Base-by-base conservation (phyloP, 305 asterid species). In the Euphrasia arctica region DNA sequence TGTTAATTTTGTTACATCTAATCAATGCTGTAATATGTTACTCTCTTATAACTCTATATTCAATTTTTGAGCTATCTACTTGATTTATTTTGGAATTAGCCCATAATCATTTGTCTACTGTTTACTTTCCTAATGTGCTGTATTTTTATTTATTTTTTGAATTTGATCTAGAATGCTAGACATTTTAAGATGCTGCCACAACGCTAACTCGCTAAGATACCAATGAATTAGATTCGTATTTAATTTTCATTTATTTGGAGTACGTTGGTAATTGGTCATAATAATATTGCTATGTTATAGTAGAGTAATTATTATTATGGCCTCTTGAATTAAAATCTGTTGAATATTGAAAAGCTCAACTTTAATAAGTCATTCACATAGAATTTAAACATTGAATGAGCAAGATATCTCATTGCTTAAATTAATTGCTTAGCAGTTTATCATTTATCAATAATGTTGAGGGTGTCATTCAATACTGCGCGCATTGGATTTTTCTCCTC, bases 401-500 rank as follows among this genome's bases (percentile, higher is more conserved):
- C 59, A 41, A 2, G 5, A 9, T 58, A 54, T 61, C 49, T 59
- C 41, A 10, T 32, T 32, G 9, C 22, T 18, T 43, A 9, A 43
- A 43, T 43, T 9, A 43, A 9, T 43, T 43, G 10, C 49, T n/a
- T 8, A 43, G 49, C 13, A 51, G 41, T 22, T 34, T 12, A 60
- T 36, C 22, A 14, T 22, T 6, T 10, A n/a, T 41, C 27, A 12
- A 34, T 59, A 47, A 29, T 63, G 64, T 62, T 47, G 70, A 64
- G 65, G 63, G 32, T 72, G 57, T 18, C 59, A 71, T 66, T 60
- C 28, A 72, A 31, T 68, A 62, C 64, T 43, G 36, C 45, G 31
- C 52, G 66, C 13, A 51, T 48, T 60, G 56, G 8, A 62, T 41
- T 65, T 69, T 69, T 62, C 59, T 54, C 43, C 62, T 62, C 86